Percentiles rank a stretch among this genome's conserved stretches.
These are phyloP conservation scores for Ceratocystis eucalypticola DNA, from an alignment of 2,329 filamentous ascomycete genomes.

Conservation along the genomic window DNA sequence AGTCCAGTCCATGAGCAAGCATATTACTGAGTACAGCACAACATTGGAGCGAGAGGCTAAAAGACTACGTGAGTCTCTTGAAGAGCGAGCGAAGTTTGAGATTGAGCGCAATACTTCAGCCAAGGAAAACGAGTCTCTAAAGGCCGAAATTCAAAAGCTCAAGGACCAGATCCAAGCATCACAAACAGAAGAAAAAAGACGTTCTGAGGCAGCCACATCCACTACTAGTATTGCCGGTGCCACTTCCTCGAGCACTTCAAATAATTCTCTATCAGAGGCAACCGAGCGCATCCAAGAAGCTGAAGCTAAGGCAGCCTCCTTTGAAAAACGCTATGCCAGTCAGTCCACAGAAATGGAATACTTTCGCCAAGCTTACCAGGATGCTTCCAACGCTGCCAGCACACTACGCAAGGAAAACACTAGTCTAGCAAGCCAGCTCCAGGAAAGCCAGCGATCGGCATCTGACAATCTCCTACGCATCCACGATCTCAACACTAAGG, in stretches of 20 bases:
- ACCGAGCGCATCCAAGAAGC: slow-evolving; percentile 12
- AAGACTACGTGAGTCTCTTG: slow-evolving; percentile 36
- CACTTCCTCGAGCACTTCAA: neutral
- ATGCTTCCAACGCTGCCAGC: slow-evolving; percentile 36
- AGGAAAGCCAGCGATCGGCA: slow-evolving; percentile 31
- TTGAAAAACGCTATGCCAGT: slow-evolving; percentile 28
- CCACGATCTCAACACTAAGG: slow-evolving; percentile 33
- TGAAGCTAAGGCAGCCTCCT: slow-evolving; percentile 7
- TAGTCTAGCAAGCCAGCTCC: slow-evolving; percentile 31
- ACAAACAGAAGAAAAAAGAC: slow-evolving; percentile 24
- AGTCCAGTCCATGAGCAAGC: slow-evolving; percentile 33
- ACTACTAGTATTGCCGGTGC: neutral
- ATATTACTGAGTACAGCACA: slow-evolving; percentile 34
- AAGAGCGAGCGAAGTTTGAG: slow-evolving; percentile 38
- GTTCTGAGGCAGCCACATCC: slow-evolving; percentile 25
- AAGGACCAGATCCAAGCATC: slow-evolving; percentile 24
- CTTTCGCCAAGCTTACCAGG: slow-evolving; percentile 44
- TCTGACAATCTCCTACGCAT: slow-evolving; percentile 35
- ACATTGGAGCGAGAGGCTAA: slow-evolving; percentile 34
- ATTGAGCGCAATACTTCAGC: slow-evolving; percentile 29
- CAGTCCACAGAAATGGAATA: slow-evolving; percentile 41
- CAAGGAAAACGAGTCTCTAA: slow-evolving; percentile 27
- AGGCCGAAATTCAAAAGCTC: slow-evolving; percentile 25
- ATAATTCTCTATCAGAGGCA: neutral
- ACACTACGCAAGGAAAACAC: slow-evolving; percentile 35